Conservation (phyloP, 192 early-diverging fungal genomes). For the Lobosporangium transversale region DNA sequence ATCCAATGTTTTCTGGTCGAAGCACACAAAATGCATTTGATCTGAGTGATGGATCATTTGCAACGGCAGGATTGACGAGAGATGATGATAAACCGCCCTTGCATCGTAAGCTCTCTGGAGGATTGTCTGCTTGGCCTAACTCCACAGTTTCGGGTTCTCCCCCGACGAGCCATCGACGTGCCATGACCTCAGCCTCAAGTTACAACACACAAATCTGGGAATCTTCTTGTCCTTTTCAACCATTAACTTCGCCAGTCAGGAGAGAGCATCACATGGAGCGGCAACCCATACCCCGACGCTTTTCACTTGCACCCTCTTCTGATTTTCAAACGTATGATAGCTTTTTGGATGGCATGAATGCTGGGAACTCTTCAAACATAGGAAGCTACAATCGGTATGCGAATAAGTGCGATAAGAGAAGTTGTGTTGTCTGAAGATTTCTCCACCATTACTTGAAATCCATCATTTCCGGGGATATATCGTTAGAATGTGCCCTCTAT, state of each 20-base stretch:
- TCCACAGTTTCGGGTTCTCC: background rate
- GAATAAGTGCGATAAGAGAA: no score
- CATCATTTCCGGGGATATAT: no score
- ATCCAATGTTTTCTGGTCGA: slow-evolving; percentile 1
- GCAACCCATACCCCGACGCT: slow-evolving; percentile 18
- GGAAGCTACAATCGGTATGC: slow-evolving; percentile 15
- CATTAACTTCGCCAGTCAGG: slow-evolving; percentile 1
- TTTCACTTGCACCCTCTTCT: slow-evolving; percentile 30
- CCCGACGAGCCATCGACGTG: slow-evolving; percentile 27
- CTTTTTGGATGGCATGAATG: slow-evolving; percentile 24
- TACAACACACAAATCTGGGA: slow-evolving; percentile 39
- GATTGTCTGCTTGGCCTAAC: slow-evolving; percentile 20
- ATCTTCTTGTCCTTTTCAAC: slow-evolving; percentile 19
- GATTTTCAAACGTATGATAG: slow-evolving; percentile 21
- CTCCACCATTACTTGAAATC: no score
- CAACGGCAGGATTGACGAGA: background rate
- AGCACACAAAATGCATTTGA: slow-evolving; percentile 15
- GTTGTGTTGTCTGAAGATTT: no score
- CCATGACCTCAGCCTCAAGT: slow-evolving; percentile 19
- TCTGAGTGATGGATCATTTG: background rate
- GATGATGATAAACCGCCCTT: background rate
- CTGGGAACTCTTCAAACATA: slow-evolving; percentile 8
- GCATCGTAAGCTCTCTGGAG: slow-evolving; percentile 23
- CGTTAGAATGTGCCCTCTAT: no score
- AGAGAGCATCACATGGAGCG: slow-evolving; percentile 26